These are phyloP conservation scores for Lanzia echinophila DNA, from an alignment of 2,329 filamentous ascomycete genomes.

Conservation along the genomic window DNA sequence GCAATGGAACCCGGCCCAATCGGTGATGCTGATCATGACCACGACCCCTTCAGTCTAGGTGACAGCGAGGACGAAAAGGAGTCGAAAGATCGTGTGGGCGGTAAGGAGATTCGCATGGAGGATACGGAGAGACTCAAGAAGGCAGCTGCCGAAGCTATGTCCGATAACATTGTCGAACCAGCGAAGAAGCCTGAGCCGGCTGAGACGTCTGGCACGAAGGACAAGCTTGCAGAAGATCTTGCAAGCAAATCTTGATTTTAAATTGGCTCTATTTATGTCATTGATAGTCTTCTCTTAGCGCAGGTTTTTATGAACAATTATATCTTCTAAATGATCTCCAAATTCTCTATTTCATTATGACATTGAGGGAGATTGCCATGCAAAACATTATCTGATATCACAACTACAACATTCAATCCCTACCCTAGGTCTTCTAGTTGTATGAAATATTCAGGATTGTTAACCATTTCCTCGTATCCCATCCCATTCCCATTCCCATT, in stretches of 20 bases:
- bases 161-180: slow-evolving; percentile 33
- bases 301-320: no score
- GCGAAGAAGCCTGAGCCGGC: slow-evolving; percentile 26
- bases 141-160: slow-evolving; percentile 46
- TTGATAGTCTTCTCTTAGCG: neutral
- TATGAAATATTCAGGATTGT: no score
- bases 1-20: slow-evolving; percentile 79
- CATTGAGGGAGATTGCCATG: no score
- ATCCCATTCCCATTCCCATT: no score
- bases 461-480: no score
- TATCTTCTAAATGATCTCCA: neutral
- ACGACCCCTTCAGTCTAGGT: slow-evolving; percentile 88
- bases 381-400: no score
- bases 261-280: neutral
- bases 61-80: slow-evolving; percentile 93
- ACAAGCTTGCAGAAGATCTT: slow-evolving; percentile 27
- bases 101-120: slow-evolving; percentile 50
- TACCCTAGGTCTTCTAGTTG: no score
- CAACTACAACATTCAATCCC: no score
- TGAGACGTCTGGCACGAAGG: slow-evolving; percentile 26
- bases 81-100: slow-evolving; percentile 47
- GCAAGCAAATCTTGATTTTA: slow-evolving; percentile 19
- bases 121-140: slow-evolving; percentile 54
- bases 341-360: no score
- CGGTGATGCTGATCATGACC: slow-evolving; percentile 66